phyloP scores from a whole-genome alignment of 2,329 filamentous ascomycete genomes.

The Arthrobotrys sphaeroides region DNA sequence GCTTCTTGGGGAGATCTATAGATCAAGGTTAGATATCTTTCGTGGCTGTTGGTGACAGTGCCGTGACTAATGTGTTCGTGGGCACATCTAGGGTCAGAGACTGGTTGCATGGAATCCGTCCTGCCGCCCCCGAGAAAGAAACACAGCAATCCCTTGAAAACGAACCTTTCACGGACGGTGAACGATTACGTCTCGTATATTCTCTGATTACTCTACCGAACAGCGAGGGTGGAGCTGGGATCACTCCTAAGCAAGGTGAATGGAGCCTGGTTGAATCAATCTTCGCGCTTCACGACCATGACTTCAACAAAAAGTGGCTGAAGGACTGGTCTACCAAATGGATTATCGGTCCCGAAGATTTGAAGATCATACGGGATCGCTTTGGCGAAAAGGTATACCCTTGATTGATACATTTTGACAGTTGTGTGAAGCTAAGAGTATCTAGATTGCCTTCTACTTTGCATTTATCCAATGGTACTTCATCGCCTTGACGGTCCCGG shows the following conservation, averaged over 20 bases:
- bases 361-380: conserved; percentile 78
- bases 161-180: conserved; percentile 85
- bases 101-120: conserved; percentile 89
- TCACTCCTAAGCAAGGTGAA: conserved; percentile 73
- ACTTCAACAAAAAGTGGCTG: conserved; percentile 79
- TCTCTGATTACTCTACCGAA: conserved; percentile 79
- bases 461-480: conserved; percentile 94
- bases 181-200: conserved; percentile 86
- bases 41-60: neutral
- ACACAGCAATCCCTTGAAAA: conserved; percentile 73
- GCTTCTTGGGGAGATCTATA: conserved; percentile 81
- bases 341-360: conserved; percentile 71
- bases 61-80: neutral
- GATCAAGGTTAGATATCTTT: conserved; percentile 68
- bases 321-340: conserved; percentile 78
- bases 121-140: conserved; percentile 78
- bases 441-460: conserved; percentile 87
- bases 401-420: too few relatives aligned
- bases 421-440: neutral
- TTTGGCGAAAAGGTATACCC: conserved; percentile 74
- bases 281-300: conserved; percentile 81
- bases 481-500: conserved; percentile 81
- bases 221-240: conserved; percentile 80
- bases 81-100: conserved; percentile 74
- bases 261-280: conserved; percentile 79